Evolutionary conservation across 2,329 filamentous ascomycete species (phyloP), one percentile per base, ranked within the genome.

Genomic region (Fusarium clavum): DNA sequence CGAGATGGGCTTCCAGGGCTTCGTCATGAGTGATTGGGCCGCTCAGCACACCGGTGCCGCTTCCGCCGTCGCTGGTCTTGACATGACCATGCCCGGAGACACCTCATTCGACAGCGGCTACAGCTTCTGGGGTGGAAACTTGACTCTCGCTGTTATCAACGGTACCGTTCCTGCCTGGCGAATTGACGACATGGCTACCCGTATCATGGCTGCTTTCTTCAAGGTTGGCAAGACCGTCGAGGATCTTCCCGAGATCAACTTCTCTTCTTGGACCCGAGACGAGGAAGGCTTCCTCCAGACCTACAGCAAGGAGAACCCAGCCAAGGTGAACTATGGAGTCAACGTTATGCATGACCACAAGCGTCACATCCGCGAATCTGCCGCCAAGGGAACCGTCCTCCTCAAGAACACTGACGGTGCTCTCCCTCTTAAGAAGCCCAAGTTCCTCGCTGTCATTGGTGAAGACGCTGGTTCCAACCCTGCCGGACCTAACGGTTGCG

Each of bases 11-110:
- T 95, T 95, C 81, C 91, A 94, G 71, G 92, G 92, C 0, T 93
- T 93, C 73, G 86, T 95, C 61, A 89, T 93, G 87, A 89, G 86
- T n/a, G 93, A 97, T 78, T 96, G 92, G 91, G 83, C 87, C 70
- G 93, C 91, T 7, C 91, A 94, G 73, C 91, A 94, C 74, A 83
- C 88, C 6, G 91, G 91, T 68, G 89, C 87, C 8, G 83, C 88
- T 27, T 87, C 86, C 38, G 90, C 92, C 5, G 83, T 89, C 40
- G 91, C 92, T 24, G 93, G 93, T 41, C 83, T 96, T 25, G 94
- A 97, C 78, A 94, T 96, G 92, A 86, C 87, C n/a, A 96, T 96
- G 93, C 92, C 92, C 2, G 93, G 93, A 57, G 95, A 98, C 77
- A 92, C 92, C 3, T 70, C 81, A 22, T 97, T 98, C 82, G 88